Evolutionary conservation across 1,284 basidiomycete genomes (phyloP), one percentile per base, ranked within the genome.

Genomic region (Cutaneotrichosporon dermatis): DNA sequence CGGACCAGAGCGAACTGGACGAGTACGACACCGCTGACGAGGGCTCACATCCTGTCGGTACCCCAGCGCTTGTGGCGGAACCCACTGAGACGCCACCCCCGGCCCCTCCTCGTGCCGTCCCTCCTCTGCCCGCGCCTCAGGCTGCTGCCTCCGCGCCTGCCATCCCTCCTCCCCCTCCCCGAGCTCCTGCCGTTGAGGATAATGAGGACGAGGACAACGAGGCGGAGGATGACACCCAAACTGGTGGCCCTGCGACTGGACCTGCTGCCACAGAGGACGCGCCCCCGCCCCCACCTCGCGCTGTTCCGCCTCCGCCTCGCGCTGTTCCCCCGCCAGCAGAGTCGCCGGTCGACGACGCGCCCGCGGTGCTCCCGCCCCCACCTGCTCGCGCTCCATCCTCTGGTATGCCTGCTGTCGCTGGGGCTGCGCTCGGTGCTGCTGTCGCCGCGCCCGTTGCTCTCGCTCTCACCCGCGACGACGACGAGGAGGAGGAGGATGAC

Each of bases 101-200:
- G 4, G 37, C 66, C 7, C 65, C 66, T 25, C 60, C 58, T n/a
- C 66, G 65, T 4, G 59, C 64, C 12, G 51, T 56, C 60, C 58
- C 58, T 42, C 41, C 60, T 25, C 25, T 25, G 25, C 25, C 25
- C 25, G 25, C 25, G 25, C 25, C 25, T 25, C 25, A 25, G 25
- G 25, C 25, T 25, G 25, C 25, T 25, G 25, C 25, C 25, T 25
- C 25, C 25, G 25, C 25, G 25, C 25, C 25, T 25, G 25, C 25
- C 25, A 25, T 25, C 25, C 25, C 25, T 25, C 25, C 25, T 25
- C 25, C 25, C 25, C 25, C 25, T 25, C 25, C 25, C 25, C 25
- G 25, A 25, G 25, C 25, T 25, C 25, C 25, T 25, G 25, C 25
- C 25, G 25, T 25, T 25, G 25, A 25, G 25, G 25, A 25, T 25